Evolutionary conservation across 2,329 filamentous ascomycete genomes (phyloP).

Genomic region (Thermothelomyces thermophilus): DNA sequence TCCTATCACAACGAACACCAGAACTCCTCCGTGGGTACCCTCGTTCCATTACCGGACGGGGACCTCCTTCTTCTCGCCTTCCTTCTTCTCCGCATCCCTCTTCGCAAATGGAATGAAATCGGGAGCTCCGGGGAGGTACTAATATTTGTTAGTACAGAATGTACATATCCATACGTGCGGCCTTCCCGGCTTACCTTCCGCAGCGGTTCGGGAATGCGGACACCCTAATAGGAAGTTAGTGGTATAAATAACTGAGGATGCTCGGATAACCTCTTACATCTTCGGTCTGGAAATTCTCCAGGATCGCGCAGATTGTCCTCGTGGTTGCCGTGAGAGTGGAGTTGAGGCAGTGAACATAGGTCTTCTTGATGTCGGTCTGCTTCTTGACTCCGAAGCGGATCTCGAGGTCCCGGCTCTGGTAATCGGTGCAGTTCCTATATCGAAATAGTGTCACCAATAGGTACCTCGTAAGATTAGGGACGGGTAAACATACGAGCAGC

Average conservation of each 20-base stretch:
- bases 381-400: conserved; percentile 87
- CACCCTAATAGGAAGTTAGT: conserved; percentile 44
- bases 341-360: conserved; percentile 81
- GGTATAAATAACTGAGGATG: not conserved
- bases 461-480: too few relatives aligned
- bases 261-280: conserved; percentile 49
- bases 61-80: conserved; percentile 18
- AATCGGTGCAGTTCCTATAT: conserved; percentile 79
- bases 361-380: conserved; percentile 77
- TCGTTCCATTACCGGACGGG: conserved; percentile 20
- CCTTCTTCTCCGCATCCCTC: conserved; percentile 31
- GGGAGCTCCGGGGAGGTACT: conserved; percentile 57
- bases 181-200: conserved; percentile 44
- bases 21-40: too few relatives aligned
- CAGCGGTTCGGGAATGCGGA: conserved; percentile 74
- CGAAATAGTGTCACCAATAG: not conserved
- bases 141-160: not conserved
- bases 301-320: conserved; percentile 83
- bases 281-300: conserved; percentile 95
- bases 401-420: conserved; percentile 89
- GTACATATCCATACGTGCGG: not conserved
- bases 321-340: conserved; percentile 86
- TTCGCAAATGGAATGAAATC: conserved; percentile 77
- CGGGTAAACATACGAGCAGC: conserved; percentile 54
- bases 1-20: not conserved